Evolutionary conservation across 768 basidiomycete species (phyloP).

Genomic region (Coprinopsis marcescibilis): DNA sequence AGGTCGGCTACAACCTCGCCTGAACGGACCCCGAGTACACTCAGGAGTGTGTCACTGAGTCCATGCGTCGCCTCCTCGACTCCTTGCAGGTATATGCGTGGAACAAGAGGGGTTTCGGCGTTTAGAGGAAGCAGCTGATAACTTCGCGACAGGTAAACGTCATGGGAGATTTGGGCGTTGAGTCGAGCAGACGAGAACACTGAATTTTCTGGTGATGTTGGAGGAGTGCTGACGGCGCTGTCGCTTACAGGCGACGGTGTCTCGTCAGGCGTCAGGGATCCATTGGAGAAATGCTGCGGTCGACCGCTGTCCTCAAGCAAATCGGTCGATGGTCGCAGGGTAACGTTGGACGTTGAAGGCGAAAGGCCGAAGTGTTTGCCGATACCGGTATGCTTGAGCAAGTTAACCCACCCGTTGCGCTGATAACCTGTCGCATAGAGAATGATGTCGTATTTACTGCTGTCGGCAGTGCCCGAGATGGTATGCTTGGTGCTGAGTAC

Average conservation of each 20-base stretch:
- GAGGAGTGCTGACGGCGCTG: slow-evolving; percentile 19
- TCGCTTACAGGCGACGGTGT: slow-evolving; percentile 15
- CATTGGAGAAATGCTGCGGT: slow-evolving; percentile 9
- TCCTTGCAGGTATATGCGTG: slow-evolving; percentile 31
- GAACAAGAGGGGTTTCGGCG: slow-evolving; percentile 13
- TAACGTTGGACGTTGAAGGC: slow-evolving; percentile 16
- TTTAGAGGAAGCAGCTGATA: slow-evolving; percentile 34
- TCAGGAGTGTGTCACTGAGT: slow-evolving; percentile 41
- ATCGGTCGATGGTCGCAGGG: slow-evolving; percentile 20
- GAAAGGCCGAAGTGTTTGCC: slow-evolving; percentile 32
- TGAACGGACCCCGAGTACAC: slow-evolving; percentile 36
- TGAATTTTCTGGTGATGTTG: slow-evolving; percentile 20
- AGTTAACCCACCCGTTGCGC: slow-evolving; percentile 38
- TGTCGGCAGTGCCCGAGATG: slow-evolving; percentile 25
- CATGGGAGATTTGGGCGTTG: slow-evolving; percentile 13
- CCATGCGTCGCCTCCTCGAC: slow-evolving; percentile 36
- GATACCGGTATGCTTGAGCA: slow-evolving; percentile 35
- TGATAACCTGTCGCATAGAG: slow-evolving; percentile 53
- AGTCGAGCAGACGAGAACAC: slow-evolving; percentile 15
- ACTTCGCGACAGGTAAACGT: slow-evolving; percentile 32
- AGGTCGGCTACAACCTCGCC: slow-evolving; percentile 40
- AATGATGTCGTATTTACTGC: slow-evolving; percentile 38
- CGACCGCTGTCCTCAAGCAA: slow-evolving; percentile 12
- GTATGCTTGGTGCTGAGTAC: slow-evolving; percentile 30
- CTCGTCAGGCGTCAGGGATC: slow-evolving; percentile 6